Base-by-base conservation (phyloP, 306 rosid species). In the Canavalia ensiformis region DNA sequence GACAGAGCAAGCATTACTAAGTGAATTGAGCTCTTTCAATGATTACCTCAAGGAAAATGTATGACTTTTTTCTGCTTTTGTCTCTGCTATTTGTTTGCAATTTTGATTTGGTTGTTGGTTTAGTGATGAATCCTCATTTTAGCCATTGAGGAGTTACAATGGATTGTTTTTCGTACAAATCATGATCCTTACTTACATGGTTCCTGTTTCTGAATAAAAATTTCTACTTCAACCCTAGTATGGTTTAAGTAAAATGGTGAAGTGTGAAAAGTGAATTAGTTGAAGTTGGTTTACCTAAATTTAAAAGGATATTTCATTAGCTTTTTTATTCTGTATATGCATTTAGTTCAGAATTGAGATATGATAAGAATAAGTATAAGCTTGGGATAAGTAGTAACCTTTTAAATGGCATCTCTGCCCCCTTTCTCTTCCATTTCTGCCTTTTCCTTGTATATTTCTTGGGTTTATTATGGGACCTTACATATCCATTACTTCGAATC, bases 21-120 rank as follows among this genome's bases (percentile, higher is more conserved):
- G 67, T 25, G 98, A 95, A 86, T 94, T 95, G 10, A 90, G 83
- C 85, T 81, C 92, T 82, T 91, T 95, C 85, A 87, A 91, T 46
- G 88, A 91, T 86, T 83, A 91, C 84, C 88, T 95, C 83, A 93
- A 91, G 90, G 93, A 89, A 51, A 88, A 91, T 90, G 99, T 94
- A 85, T 74, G 94, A 52, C 81, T 68, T 51, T 31, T 56, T 37
- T 51, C 28, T 72, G 55, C 83, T 83, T 57, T 39, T 66, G n/a
- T 52, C 18, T 55, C 54, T 73, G 41, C 75, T 60, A 34, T 72
- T 63, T 71, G 62, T 34, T 41, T 44, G 55, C 42, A 33, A 65
- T 75, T 83, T 75, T 79, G 34, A 30, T 62, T 8, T 3, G 45
- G 47, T 73, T 67, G 44, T 80, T 81, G 50, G 18, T 75, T 58